Conservation (phyloP, 768 basidiomycete genomes). For the Hemileccinum impolitum region DNA sequence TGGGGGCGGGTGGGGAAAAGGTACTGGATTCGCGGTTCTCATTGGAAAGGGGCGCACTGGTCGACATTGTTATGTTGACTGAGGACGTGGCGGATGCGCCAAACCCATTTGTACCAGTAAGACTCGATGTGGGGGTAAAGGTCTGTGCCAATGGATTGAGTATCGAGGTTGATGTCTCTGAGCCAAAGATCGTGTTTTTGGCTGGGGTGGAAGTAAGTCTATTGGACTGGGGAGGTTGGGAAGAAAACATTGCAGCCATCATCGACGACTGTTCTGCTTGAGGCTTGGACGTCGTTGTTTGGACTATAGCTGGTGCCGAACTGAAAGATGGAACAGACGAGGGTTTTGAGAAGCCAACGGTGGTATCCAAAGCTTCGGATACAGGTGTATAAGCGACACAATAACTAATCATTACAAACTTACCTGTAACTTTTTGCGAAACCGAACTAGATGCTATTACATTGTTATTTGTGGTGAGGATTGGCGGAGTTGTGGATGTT, state of each 20-base stretch:
- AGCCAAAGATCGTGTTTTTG: neutral
- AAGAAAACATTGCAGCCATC: neutral
- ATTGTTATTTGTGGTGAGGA: neutral
- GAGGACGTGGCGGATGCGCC: neutral
- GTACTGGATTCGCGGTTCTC: neutral
- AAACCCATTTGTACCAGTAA: neutral
- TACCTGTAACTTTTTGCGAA: conserved; percentile 12
- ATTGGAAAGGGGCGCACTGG: neutral
- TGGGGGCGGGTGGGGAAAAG: neutral
- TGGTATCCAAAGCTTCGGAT: neutral
- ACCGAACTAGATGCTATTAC: neutral
- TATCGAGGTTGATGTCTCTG: conserved; percentile 8
- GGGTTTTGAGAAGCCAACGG: neutral
- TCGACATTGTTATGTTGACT: neutral
- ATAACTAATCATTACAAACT: neutral
- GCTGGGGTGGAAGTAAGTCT: neutral
- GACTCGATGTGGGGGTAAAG: conserved; percentile 11
- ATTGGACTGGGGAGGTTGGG: conserved; percentile 1
- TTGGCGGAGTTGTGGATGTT: neutral
- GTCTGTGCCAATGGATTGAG: conserved; percentile 20
- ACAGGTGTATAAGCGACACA: neutral
- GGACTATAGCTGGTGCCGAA: neutral
- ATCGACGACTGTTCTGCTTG: conserved; percentile 1
- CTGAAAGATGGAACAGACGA: conserved; percentile 2
- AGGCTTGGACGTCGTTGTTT: neutral